These are phyloP conservation scores for Leccinum imitatum DNA, from an alignment of 768 basidiomycete genomes.

Conservation along the genomic window DNA sequence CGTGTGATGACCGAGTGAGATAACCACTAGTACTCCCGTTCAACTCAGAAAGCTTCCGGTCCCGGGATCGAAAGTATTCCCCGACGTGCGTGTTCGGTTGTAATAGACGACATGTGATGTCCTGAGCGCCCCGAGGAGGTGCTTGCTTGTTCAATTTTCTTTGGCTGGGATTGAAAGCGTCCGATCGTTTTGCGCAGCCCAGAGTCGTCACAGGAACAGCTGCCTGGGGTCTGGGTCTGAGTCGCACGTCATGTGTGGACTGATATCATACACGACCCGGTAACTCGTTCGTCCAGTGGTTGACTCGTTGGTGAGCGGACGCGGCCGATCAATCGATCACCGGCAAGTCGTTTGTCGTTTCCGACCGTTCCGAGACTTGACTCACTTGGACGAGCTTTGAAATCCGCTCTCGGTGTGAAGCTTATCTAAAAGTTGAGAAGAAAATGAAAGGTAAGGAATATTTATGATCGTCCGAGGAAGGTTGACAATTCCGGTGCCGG, in stretches of 20 bases:
- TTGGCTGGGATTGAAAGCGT: background rate
- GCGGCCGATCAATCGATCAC: too few relatives aligned
- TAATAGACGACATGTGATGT: background rate
- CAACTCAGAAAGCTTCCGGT: background rate
- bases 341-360: too few relatives aligned
- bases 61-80: background rate
- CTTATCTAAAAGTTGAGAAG: too few relatives aligned
- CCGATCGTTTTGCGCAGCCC: background rate
- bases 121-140: background rate
- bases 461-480: too few relatives aligned
- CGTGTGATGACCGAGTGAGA: background rate
- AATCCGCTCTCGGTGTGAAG: too few relatives aligned
- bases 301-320: background rate
- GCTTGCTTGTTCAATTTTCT: background rate
- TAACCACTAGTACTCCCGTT: background rate
- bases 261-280: background rate
- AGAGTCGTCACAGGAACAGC: background rate
- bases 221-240: background rate
- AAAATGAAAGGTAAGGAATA: too few relatives aligned
- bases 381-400: too few relatives aligned
- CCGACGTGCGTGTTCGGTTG: background rate
- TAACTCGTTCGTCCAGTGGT: background rate
- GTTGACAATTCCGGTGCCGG: too few relatives aligned
- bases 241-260: background rate
- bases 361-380: too few relatives aligned